Evolutionary conservation across 2,329 filamentous ascomycete species (phyloP).

Genomic region (Elsinoe perseae): DNA sequence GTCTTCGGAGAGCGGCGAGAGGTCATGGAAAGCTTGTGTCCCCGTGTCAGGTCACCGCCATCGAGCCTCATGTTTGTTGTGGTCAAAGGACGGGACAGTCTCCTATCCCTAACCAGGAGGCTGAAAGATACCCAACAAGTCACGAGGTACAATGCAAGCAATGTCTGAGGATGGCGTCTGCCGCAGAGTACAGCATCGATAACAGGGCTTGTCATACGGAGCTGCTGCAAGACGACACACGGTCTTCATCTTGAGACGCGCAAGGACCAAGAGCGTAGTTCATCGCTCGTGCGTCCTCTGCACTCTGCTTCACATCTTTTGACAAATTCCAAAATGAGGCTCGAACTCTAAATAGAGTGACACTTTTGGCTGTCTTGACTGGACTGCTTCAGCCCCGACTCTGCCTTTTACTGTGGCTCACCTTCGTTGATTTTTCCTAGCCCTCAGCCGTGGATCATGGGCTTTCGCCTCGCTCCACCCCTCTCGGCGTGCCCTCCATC

Average conservation of each 20-base stretch:
- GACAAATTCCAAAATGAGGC: conserved; percentile 2
- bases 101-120: background rate
- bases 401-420: conserved; percentile 2
- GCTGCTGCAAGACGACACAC: conserved; percentile 11
- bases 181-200: background rate
- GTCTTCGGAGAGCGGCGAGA: conserved; percentile 1
- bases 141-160: background rate
- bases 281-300: conserved; percentile 4
- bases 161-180: background rate
- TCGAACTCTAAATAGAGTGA: conserved; percentile 1
- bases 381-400: background rate
- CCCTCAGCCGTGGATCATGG: background rate
- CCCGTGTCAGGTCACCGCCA: conserved; percentile 3
- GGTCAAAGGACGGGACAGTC: background rate
- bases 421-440: conserved; percentile 1
- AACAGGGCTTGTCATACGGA: background rate
- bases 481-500: conserved; percentile 3
- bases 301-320: background rate
- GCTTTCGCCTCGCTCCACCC: conserved; percentile 6
- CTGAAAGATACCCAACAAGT: background rate
- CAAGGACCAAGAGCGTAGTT: background rate
- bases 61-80: background rate
- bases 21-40: background rate
- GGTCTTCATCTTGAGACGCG: background rate
- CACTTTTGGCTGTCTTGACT: conserved; percentile 1